Evolutionary conservation across 2,329 filamentous ascomycete genomes (phyloP), one percentile per base, ranked within the genome.

Genomic region (Pyrenophora tritici-repentis): DNA sequence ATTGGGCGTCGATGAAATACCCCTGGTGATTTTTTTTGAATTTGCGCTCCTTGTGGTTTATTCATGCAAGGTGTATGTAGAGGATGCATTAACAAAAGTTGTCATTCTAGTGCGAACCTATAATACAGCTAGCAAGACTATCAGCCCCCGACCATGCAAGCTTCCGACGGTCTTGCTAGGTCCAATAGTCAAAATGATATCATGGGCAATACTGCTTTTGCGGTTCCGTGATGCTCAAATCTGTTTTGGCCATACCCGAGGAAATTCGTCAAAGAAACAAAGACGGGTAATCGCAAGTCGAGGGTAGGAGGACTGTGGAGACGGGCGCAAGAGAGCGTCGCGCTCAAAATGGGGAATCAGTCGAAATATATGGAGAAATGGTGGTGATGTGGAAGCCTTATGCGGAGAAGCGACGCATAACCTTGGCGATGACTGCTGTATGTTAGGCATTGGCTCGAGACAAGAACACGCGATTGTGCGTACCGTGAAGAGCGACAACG

Each of bases 401-500:
- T 69, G 81, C 79, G 41, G 83, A 84, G 83, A 96, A 96, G 77
- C 88, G 88, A 78, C 91, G 88, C 67, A 91, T 95, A 72, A 97
- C 80, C 83, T 97, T 97, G 76, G 92, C 92, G 75, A 97, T 94
- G 75, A 97, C 92, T 97, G 60, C 41, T 48, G 36, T 22, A 41
- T 50, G 66, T 67, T 47, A 65, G 63, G 38, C 32, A 31, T 20
- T 20, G 18, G 5, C 5, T 20, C 13, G n/a, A 24, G 33, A 5
- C 7, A 22, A 1, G 42, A 17, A 18, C 3, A 18, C 31, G 6
- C 42, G 20, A n/a, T 18, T 13, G 24, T 20, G 32, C 90, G 67
- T 86, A 97, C 94, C 91, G 80, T 99, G 94, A 73, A 99, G 83
- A 65, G 91, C 92, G 71, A 99, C 94, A 72, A 99, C 94, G 72